phyloP scores from a whole-genome alignment of 2,329 filamentous ascomycete genomes.

The Claviceps africana region DNA sequence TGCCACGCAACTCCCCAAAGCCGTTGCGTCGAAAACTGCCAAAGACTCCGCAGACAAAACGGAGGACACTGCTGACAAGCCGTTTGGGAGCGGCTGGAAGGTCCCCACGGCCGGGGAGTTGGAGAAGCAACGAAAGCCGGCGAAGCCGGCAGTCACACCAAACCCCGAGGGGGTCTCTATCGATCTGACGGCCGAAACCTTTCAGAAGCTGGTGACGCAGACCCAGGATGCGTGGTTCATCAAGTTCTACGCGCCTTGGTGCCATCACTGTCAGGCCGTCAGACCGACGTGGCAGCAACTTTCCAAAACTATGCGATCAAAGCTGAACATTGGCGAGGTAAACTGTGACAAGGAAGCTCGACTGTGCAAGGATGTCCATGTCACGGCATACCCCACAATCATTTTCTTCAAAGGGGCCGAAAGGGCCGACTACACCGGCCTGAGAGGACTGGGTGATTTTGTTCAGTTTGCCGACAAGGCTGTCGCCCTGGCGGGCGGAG shows the following conservation, averaged over 20 bases:
- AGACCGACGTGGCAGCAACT: constrained; percentile 81
- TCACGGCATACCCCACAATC: constrained; percentile 75
- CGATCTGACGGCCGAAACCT: constrained; percentile 66
- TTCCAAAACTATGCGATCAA: constrained; percentile 79
- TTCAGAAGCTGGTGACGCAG: constrained; percentile 72
- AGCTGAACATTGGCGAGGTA: constrained; percentile 86
- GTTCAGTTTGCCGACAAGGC: constrained; percentile 78
- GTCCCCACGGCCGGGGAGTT: constrained; percentile 17
- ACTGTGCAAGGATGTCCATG: constrained; percentile 81
- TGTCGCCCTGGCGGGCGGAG: constrained; percentile 58
- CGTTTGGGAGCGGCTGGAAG: constrained; percentile 17
- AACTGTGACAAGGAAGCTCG: constrained; percentile 79
- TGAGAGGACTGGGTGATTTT: constrained; percentile 84
- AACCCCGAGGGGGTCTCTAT: constrained; percentile 68
- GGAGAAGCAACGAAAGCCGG: constrained; percentile 25
- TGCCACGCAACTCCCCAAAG: constrained; percentile 32
- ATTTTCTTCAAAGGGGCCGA: constrained; percentile 87
- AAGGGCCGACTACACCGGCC: constrained; percentile 80
- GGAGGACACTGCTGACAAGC: constrained; percentile 13
- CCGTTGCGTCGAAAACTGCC: constrained; percentile 12
- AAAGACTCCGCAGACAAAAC: constrained; percentile 17
- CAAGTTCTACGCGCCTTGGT: constrained; percentile 98
- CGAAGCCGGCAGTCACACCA: constrained; percentile 38
- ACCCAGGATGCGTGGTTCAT: constrained; percentile 92
- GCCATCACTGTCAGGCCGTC: constrained; percentile 86